Evolutionary conservation across 768 basidiomycete genomes (phyloP), one percentile per base, ranked within the genome.

Genomic region (Amanita subjunquillea): DNA sequence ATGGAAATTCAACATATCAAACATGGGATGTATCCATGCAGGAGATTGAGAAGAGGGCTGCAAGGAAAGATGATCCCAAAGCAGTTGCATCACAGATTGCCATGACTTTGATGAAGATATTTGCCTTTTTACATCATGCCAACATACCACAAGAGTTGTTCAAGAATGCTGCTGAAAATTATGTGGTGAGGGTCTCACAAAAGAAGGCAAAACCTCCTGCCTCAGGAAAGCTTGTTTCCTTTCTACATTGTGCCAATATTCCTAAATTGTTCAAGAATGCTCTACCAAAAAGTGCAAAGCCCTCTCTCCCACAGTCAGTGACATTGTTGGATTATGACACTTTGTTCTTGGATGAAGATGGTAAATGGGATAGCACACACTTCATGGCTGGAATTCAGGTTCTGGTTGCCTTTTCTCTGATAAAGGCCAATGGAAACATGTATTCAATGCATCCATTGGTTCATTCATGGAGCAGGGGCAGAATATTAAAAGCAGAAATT

Each of bases 371-470:
- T 47, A 22, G 42, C 17, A n/a, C 52, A 9, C 13, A 36, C 2
- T 60, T 60, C 51, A 37, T 42, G 23, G 34, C 45, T 27, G 60
- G 57, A 1, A 61, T 61, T 48, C 46, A 53, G 32, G 23, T 58
- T 3, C 41, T 62, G 29, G 8, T 55, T 4, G 49, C 51, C n/a
- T 55, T 57, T 45, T 58, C 59, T 5, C 51, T 60, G 36, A 47
- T 60, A 15, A 55, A 57, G 54, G 46, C 27, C 30, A 37, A 32
- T 9, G n/a, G 30, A 17, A 37, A 36, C 8, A 22, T 32, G 25
- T 58, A 56, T 32, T 37, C 42, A 32, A 37, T 58, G 8, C 57
- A 58, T 54, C 51, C 48, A 10, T 44, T 57, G 29, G 46, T 57
- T 15, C 54, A 57, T 20, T 12, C 15, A 2, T 57, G 56, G 50